A percentile compares a stretch with the other conserved stretches of the same genome.
Conservation (phyloP, 768 basidiomycete genomes). For the Butyriboletus loyo region DNA sequence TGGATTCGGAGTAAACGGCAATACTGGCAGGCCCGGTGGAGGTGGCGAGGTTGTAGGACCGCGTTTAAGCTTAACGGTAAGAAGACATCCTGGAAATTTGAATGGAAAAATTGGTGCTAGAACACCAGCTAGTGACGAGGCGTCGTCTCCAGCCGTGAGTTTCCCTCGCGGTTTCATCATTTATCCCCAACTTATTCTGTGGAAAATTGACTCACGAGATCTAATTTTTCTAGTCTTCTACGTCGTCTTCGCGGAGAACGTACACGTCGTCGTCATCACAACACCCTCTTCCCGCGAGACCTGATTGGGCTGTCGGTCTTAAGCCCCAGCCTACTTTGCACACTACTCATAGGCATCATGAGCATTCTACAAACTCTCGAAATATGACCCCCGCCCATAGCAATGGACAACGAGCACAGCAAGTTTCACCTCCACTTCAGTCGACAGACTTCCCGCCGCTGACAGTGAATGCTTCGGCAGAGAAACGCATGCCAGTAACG, state of each 20-base stretch:
- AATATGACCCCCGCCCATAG: conserved; percentile 38
- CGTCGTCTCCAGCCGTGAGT: conserved; percentile 74
- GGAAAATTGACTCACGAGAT: conserved; percentile 7
- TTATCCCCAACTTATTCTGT: background rate
- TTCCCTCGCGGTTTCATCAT: conserved; percentile 1
- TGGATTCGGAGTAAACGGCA: conserved; percentile 36
- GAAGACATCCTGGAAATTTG: conserved; percentile 49
- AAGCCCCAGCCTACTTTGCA: conserved; percentile 73
- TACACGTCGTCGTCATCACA: conserved; percentile 74
- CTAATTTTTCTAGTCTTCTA: conserved; percentile 56
- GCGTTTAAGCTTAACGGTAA: conserved; percentile 49
- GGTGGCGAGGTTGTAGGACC: conserved; percentile 59
- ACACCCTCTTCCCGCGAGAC: conserved; percentile 76
- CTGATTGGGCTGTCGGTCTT: conserved; percentile 87
- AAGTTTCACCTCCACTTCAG: conserved; percentile 44
- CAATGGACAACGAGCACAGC: conserved; percentile 36
- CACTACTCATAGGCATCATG: conserved; percentile 51
- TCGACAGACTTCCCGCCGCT: conserved; percentile 72
- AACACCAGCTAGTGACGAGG: conserved; percentile 69
- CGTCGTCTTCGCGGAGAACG: conserved; percentile 75
- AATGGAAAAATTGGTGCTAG: conserved; percentile 53
- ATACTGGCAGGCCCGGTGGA: conserved; percentile 20
- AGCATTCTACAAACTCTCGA: conserved; percentile 39
- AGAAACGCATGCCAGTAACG: conserved; percentile 53
- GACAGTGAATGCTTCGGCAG: conserved; percentile 40